Evolutionary conservation across 768 basidiomycete genomes (phyloP).

Genomic region (Aureoboletus auriporus): DNA sequence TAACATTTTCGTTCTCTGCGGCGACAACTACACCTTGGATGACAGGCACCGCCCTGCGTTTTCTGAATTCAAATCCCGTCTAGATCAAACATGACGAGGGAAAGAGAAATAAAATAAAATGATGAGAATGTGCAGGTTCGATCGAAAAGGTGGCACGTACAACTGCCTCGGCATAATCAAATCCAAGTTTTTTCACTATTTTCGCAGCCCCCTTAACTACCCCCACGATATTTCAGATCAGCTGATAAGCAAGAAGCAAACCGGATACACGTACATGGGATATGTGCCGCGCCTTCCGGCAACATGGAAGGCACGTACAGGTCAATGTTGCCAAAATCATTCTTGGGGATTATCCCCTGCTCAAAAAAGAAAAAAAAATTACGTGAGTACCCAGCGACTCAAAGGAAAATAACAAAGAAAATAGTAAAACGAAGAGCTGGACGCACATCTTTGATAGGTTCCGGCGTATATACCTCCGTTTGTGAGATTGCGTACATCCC

Average conservation of each 20-base stretch:
- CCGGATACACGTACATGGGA: constrained; percentile 69
- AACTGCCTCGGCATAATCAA: constrained; percentile 94
- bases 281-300: constrained; percentile 78
- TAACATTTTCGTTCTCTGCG: constrained; percentile 63
- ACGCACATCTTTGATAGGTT: constrained; percentile 82
- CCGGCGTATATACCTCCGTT: constrained; percentile 76
- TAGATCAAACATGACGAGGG: constrained; percentile 29
- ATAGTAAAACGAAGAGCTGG: constrained; percentile 39
- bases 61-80: constrained; percentile 97
- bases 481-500: constrained; percentile 83
- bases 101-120: constrained; percentile 1
- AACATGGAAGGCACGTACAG: constrained; percentile 95
- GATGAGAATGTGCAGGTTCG: neutral
- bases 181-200: constrained; percentile 79
- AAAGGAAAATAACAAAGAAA: constrained; percentile 1
- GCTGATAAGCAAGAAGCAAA: constrained; percentile 10
- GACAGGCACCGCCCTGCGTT: constrained; percentile 81
- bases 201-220: constrained; percentile 85
- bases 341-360: constrained; percentile 91
- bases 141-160: constrained; percentile 47
- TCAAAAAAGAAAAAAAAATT: constrained; percentile 6
- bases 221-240: constrained; percentile 4
- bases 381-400: constrained; percentile 2
- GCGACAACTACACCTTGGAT: constrained; percentile 86
- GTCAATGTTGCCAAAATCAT: constrained; percentile 96